Percentiles rank a stretch among this genome's conserved stretches.
Evolutionary conservation across 2,329 filamentous ascomycete genomes (phyloP).

Genomic region (Talaromyces sp.): DNA sequence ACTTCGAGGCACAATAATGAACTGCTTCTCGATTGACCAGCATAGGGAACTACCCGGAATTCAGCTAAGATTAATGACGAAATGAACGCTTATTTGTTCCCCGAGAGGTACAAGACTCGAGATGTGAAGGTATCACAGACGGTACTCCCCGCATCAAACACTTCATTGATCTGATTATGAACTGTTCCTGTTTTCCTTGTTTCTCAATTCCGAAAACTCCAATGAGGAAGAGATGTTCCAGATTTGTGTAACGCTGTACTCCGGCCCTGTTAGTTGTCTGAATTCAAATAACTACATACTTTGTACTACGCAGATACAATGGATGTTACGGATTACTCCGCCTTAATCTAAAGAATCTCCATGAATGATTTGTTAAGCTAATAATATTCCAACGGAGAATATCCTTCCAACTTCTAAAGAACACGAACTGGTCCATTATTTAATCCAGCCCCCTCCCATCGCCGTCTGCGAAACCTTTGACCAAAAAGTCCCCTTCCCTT

Average conservation of each 20-base stretch:
- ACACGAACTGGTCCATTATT: slow-evolving; percentile 5
- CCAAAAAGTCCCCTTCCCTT: slow-evolving; percentile 29
- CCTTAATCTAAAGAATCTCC: background rate
- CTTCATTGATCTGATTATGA: background rate
- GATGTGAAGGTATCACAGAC: background rate
- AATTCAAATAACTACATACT: background rate
- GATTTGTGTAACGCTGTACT: slow-evolving; percentile 1
- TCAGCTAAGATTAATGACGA: background rate
- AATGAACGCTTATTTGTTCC: background rate
- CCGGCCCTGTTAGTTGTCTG: background rate
- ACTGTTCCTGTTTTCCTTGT: background rate
- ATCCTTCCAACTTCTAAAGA: too few species aligned
- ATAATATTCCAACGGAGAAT: background rate
- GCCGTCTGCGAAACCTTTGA: slow-evolving; percentile 22
- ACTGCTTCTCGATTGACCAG: background rate
- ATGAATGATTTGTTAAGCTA: background rate
- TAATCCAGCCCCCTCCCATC: slow-evolving; percentile 23
- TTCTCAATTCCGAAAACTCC: background rate
- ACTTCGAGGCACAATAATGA: background rate
- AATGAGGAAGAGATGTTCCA: background rate
- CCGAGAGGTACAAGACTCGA: background rate
- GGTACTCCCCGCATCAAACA: background rate
- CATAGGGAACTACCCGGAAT: background rate
- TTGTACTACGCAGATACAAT: background rate
- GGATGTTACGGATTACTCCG: background rate